Conservation (phyloP, 129 eudicot species). For the Pseudognaphalium luteoalbum region DNA sequence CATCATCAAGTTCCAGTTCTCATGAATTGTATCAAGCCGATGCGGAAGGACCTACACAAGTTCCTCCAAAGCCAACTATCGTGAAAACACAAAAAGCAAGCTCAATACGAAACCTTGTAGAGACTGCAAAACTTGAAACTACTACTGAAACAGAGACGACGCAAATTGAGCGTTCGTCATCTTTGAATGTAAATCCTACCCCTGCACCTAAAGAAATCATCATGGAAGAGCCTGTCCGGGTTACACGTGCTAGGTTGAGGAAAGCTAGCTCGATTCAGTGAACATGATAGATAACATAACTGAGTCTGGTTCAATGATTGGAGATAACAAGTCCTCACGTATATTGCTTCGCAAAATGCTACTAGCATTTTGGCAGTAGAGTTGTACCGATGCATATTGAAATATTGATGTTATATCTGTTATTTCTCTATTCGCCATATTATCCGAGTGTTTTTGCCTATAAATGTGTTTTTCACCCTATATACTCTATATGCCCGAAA, state of each 20-base stretch:
- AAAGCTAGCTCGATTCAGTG: constrained; percentile 45
- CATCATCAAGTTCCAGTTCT: constrained; percentile 41
- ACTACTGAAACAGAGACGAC: constrained; percentile 35
- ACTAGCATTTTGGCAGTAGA: constrained; percentile 28
- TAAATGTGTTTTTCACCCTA: not conserved
- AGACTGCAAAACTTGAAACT: constrained; percentile 32
- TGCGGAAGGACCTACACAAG: constrained; percentile 30
- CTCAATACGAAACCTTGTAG: constrained; percentile 24
- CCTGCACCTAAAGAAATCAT: constrained; percentile 42
- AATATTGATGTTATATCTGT: constrained; percentile 23
- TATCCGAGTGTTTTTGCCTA: not conserved
- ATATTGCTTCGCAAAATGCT: constrained; percentile 26
- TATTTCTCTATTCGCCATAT: constrained; percentile 21
- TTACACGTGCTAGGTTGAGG: constrained; percentile 68
- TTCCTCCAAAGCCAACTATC: constrained; percentile 21
- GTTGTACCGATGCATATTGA: constrained; percentile 24
- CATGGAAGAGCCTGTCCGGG: constrained; percentile 46
- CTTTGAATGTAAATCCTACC: constrained; percentile 25
- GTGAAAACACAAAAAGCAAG: constrained; percentile 39
- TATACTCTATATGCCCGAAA: no score
- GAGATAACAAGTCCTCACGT: constrained; percentile 4
- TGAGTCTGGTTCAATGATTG: not conserved
- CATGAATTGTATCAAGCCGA: constrained; percentile 34
- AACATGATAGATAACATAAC: constrained; percentile 6
- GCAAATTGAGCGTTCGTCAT: constrained; percentile 37